Evolutionary conservation across 345 rosid genomes (phyloP), one percentile per base, ranked within the genome.

Genomic region (Brassica cretica): DNA sequence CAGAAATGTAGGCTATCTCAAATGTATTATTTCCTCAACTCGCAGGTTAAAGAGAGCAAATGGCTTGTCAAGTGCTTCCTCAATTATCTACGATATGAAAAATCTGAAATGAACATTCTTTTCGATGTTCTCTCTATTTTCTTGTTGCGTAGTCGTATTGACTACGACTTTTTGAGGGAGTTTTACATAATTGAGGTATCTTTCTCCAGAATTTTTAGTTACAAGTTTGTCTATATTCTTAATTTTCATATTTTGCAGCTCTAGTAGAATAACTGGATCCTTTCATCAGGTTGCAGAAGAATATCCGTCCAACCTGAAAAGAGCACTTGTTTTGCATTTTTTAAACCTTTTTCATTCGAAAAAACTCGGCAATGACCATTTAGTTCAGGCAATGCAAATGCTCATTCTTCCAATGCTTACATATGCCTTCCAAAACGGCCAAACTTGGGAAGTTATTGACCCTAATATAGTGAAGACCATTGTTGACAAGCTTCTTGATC

Each of bases 401-500:
- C 99, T 93, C 65, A 90, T 95, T 83, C 96, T 95, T 75, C 99
- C 99, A 6, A 87, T 95, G 96, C 98, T 95, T 78, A 85, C 96
- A 62, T 92, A 93, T 85, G 94, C 98, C 58, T 93, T 95, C 78
- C 93, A 86, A 81, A 93, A 90, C 80, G 81, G 82, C 70, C 96
- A 90, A 85, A 95, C 82, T 49, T 95, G 98, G 99, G 98, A 92
- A 46, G 99, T 93, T 83, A 93, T 95, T 85, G 98, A 95, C 73
- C 83, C 90, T 78, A 60, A 46, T 70, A 95, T 91, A 61, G 86
- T 95, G 72, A 91, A 91, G 80, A 95, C 92, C 60, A 90, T 95
- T 68, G 99, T 93, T 49, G 99, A 93, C 85, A 91, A 87, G 82
- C 99, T 95, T 84, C 98, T 95, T 70, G 99, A 95, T 86, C 99